phyloP scores from a whole-genome alignment of 31 red algal species.

The Endocladia muricata region DNA sequence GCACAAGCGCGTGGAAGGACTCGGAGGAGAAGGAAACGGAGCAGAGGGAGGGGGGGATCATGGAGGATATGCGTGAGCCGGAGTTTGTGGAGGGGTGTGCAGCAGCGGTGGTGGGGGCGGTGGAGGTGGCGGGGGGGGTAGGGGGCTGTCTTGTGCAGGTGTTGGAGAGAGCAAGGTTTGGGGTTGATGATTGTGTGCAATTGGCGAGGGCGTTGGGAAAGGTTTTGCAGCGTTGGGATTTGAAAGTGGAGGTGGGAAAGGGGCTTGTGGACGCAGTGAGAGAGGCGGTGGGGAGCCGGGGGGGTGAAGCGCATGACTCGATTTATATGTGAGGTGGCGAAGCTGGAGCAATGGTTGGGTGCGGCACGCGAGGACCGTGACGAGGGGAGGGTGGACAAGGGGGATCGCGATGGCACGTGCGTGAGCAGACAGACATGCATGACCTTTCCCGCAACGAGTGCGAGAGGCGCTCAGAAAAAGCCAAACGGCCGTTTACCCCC shows the following conservation, averaged over 20 bases:
- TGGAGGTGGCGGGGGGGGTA: background rate
- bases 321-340: background rate
- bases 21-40: too few relatives aligned
- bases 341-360: too few relatives aligned
- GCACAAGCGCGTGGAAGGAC: background rate
- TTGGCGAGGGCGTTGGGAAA: background rate
- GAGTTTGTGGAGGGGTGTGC: background rate
- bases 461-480: background rate
- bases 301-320: background rate
- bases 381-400: too few relatives aligned
- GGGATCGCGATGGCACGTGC: too few relatives aligned
- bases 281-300: background rate
- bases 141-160: background rate
- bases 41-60: background rate
- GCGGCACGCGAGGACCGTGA: too few relatives aligned
- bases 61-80: background rate
- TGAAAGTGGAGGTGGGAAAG: background rate
- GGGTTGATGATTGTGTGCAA: background rate
- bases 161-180: background rate
- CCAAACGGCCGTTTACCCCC: background rate
- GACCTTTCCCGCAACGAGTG: too few relatives aligned
- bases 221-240: background rate
- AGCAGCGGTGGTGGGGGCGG: constrained; percentile 7
- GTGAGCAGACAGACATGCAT: too few relatives aligned
- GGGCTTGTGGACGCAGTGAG: background rate